Evolutionary conservation across 352 stramenopile genomes (phyloP).

Genomic region (Phytophthora cryptogea): DNA sequence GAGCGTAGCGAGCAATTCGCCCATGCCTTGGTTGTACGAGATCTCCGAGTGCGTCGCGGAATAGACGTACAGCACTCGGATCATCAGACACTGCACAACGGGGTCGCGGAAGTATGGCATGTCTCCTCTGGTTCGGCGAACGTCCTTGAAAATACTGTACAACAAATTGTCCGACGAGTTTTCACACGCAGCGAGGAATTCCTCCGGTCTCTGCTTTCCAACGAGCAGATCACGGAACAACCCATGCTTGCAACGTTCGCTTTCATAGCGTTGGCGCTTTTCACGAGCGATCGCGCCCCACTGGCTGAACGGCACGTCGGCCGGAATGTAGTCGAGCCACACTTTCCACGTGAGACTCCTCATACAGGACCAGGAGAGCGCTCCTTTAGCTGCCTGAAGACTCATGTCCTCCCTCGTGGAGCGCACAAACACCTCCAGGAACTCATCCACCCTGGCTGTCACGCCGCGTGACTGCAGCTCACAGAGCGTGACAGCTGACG

Average conservation of each 20-base stretch:
- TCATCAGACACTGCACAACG: constrained; percentile 55
- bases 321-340: constrained; percentile 65
- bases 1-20: constrained; percentile 72
- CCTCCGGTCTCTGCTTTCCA: constrained; percentile 35
- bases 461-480: constrained; percentile 68
- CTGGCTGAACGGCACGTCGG: constrained; percentile 46
- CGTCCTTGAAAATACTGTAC: constrained; percentile 77
- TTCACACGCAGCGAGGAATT: constrained; percentile 65
- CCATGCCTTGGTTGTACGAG: constrained; percentile 85
- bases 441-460: constrained; percentile 62
- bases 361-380: constrained; percentile 75
- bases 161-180: constrained; percentile 51
- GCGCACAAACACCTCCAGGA: constrained; percentile 73
- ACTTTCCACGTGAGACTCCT: constrained; percentile 73
- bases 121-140: constrained; percentile 59
- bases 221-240: constrained; percentile 40
- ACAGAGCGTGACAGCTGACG: constrained; percentile 46
- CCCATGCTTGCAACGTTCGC: constrained; percentile 29
- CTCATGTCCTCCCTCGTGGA: constrained; percentile 54
- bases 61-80: constrained; percentile 76
- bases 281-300: constrained; percentile 41
- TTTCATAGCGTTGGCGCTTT: constrained; percentile 56
- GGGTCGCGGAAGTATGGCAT: constrained; percentile 66
- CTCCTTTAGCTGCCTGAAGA: constrained; percentile 61
- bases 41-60: constrained; percentile 63